Evolutionary conservation across 371 early-diverging fungal genomes (phyloP).

Genomic region (Cokeromyces recurvatus): DNA sequence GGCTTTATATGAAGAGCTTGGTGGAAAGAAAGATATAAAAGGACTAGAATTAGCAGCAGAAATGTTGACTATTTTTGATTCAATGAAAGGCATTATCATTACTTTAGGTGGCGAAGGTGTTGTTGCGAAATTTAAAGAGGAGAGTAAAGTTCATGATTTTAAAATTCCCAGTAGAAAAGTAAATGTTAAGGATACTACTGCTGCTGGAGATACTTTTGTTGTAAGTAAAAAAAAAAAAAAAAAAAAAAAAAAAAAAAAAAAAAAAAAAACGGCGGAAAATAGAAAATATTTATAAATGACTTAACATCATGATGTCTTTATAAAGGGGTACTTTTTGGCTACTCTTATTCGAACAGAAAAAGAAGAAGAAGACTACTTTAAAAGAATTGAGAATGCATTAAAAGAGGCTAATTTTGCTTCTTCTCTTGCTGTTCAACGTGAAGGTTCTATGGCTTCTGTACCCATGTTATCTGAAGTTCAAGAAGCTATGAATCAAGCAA

Average conservation of each 20-base stretch:
- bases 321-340: slow-evolving; percentile 71
- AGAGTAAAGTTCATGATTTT: slow-evolving; percentile 30
- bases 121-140: slow-evolving; percentile 41
- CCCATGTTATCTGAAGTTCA: slow-evolving; percentile 46
- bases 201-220: slow-evolving; percentile 84
- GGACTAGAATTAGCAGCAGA: slow-evolving; percentile 36
- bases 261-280: no score
- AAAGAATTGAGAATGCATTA: slow-evolving; percentile 36
- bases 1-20: slow-evolving; percentile 34
- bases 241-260: no score
- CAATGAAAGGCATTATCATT: slow-evolving; percentile 59
- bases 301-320: no score
- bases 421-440: slow-evolving; percentile 49
- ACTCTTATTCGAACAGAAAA: slow-evolving; percentile 44
- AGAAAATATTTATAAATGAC: no score
- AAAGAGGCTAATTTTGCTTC: slow-evolving; percentile 56
- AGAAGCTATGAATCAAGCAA: slow-evolving; percentile 3
- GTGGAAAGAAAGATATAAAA: slow-evolving; percentile 12
- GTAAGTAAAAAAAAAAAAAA: slow-evolving; percentile 35
- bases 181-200: slow-evolving; percentile 67
- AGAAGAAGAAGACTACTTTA: slow-evolving; percentile 32
- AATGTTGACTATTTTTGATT: slow-evolving; percentile 32
- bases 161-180: slow-evolving; percentile 41
- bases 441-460: slow-evolving; percentile 65
- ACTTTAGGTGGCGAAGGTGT: slow-evolving; percentile 74